phyloP scores from a whole-genome alignment of 2,329 filamentous ascomycete genomes.

The Fusarium succisae region DNA sequence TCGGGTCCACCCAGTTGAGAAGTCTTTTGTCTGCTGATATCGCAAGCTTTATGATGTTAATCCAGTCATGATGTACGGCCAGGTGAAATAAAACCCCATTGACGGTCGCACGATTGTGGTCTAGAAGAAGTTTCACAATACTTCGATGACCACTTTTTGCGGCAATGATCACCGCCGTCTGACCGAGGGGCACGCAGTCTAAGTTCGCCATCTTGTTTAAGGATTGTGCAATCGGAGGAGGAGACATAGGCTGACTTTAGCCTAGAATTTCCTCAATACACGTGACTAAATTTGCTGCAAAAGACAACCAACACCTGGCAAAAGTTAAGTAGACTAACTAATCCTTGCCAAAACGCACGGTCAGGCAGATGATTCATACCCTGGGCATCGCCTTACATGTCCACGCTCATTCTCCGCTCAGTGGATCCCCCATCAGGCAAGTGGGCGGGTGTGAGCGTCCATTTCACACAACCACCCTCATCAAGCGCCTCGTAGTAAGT shows the following conservation, averaged over 20 bases:
- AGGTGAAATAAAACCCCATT: neutral
- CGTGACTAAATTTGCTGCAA: neutral
- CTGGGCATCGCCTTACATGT: neutral
- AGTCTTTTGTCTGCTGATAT: neutral
- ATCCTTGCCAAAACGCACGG: neutral
- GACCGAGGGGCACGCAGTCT: neutral
- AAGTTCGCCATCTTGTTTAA: neutral
- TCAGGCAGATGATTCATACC: neutral
- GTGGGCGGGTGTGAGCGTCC: neutral
- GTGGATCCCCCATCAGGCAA: neutral
- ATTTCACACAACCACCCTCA: neutral
- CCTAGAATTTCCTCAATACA: neutral
- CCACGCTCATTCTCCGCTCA: neutral
- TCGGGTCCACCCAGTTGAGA: neutral
- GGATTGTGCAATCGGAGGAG: neutral
- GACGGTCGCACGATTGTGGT: neutral
- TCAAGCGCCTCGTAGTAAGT: neutral
- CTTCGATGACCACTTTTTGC: neutral
- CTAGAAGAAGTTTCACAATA: neutral
- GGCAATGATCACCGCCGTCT: neutral
- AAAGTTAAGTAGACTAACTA: too few relatives aligned
- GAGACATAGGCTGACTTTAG: neutral
- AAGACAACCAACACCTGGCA: neutral
- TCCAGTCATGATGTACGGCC: neutral
- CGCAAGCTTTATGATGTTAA: neutral